Evolutionary conservation across 2,329 filamentous ascomycete genomes (phyloP).

Genomic region (Zasmidium angulare): DNA sequence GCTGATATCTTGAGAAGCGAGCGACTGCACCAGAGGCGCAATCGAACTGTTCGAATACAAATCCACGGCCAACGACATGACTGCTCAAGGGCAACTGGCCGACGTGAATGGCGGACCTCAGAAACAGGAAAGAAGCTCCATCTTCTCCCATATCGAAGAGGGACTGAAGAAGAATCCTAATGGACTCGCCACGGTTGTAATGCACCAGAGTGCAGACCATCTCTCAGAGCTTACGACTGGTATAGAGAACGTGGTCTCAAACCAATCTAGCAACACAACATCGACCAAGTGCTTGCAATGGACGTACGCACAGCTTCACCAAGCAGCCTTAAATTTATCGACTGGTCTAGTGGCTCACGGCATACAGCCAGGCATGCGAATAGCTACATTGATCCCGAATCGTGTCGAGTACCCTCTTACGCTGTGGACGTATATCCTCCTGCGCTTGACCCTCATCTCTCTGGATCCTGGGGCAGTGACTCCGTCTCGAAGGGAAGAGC

Average conservation of each 20-base stretch:
- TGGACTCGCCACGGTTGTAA: constrained; percentile 9
- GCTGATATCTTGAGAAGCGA: no score
- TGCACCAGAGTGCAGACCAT: constrained; percentile 7
- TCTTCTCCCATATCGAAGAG: constrained; percentile 11
- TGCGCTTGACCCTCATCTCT: constrained; percentile 14
- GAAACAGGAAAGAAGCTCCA: background rate
- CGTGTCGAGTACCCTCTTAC: constrained; percentile 18
- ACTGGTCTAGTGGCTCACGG: constrained; percentile 9
- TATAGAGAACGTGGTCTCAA: background rate
- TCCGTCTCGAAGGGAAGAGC: constrained; percentile 13
- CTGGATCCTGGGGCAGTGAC: constrained; percentile 18
- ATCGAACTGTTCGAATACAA: background rate
- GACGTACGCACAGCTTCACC: constrained; percentile 19
- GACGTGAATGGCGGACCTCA: background rate
- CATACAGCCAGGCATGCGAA: constrained; percentile 14
- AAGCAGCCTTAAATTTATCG: constrained; percentile 10
- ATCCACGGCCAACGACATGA: background rate
- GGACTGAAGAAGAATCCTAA: constrained; percentile 11
- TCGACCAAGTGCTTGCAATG: constrained; percentile 11
- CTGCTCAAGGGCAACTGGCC: background rate
- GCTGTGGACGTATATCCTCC: constrained; percentile 11
- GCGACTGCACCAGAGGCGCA: no score
- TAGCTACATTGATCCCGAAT: constrained; percentile 20
- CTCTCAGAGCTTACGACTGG: constrained; percentile 3
- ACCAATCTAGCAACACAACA: background rate